Evolutionary conservation across 768 basidiomycete genomes (phyloP), one percentile per base, ranked within the genome.

Genomic region (Leccinum uliginosum): DNA sequence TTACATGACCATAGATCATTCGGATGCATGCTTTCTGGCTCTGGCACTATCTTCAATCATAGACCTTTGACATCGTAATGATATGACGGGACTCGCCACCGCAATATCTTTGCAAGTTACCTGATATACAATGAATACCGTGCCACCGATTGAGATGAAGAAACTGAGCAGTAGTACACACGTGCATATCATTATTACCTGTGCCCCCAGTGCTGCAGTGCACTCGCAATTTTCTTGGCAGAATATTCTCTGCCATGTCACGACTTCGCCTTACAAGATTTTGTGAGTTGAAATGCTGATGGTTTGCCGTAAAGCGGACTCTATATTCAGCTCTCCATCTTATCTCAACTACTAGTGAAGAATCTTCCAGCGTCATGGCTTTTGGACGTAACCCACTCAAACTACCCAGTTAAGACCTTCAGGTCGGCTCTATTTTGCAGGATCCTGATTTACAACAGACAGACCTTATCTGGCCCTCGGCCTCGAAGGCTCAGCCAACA

Each of bases 401-500:
- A 53, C 50, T 58, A 35, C 76, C 71, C 24, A 69, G 75, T 76
- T 58, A 51, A 62, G 60, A 56, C 53, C 50, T 51, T 61, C 53
- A 43, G 61, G 40, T 64, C 48, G 56, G 45, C 51, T 64, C 34
- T 48, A 63, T 55, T 38, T 45, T 35, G 38, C 30, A 24, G 21
- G 23, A 34, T 59, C 46, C 56, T 66, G 50, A 67, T 50, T 43
- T 32, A 27, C 43, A 58, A 14, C 53, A 91, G 89, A 83, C 58
- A 79, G 78, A 51, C 79, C 87, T 15, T 83, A 85, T 67, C 74
- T 97, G 21, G 94, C 96, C n/a, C 83, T 99, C 19, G 97, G 97
- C 21, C 84, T 99, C 34, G 97, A 99, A 73, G 97, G 97, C 14
- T 95, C 93, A 17, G 97, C 97, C 45, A 99, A 99, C 76, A 99